These are phyloP conservation scores for Aegilops longissima DNA, from an alignment of 176 grass and related monocot genomes.

Conservation along the genomic window DNA sequence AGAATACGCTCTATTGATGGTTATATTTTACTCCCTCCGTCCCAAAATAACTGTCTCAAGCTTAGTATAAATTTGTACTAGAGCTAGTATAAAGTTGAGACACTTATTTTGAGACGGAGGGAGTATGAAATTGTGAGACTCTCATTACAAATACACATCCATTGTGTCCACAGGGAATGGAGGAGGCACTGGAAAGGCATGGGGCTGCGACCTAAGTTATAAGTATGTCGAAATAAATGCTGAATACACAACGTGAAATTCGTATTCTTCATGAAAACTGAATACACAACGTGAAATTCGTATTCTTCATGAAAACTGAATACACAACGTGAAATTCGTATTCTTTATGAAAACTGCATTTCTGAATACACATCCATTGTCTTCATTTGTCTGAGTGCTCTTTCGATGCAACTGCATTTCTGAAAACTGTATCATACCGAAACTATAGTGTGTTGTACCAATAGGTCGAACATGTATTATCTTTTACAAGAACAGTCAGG, in stretches of 20 bases:
- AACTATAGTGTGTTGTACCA: conserved; percentile 20
- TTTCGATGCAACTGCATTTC: not conserved
- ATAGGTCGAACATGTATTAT: conserved; percentile 2
- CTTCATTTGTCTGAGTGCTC: conserved; percentile 19
- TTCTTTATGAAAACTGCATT: not conserved
- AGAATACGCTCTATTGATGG: not conserved
- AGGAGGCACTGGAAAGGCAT: conserved; percentile 68
- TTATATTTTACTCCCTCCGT: not conserved
- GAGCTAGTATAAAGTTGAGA: too few species aligned
- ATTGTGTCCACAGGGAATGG: conserved; percentile 55
- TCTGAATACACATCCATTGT: not conserved
- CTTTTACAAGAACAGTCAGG: not conserved
- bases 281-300: conserved; percentile 74
- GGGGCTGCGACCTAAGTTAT: conserved; percentile 98
- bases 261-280: conserved; percentile 9
- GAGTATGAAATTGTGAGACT: not conserved
- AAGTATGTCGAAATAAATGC: conserved; percentile 99
- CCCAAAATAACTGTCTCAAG: too few species aligned
- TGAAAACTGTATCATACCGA: not conserved
- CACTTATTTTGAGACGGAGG: too few species aligned
- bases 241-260: conserved; percentile 80
- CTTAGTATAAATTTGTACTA: too few species aligned
- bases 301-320: conserved; percentile 31
- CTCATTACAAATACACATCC: not conserved
- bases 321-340: conserved; percentile 67